Percentiles rank a stretch among this genome's conserved stretches.
These are phyloP conservation scores for Termitomyces sp. DNA, from an alignment of 768 basidiomycete genomes.

Conservation along the genomic window DNA sequence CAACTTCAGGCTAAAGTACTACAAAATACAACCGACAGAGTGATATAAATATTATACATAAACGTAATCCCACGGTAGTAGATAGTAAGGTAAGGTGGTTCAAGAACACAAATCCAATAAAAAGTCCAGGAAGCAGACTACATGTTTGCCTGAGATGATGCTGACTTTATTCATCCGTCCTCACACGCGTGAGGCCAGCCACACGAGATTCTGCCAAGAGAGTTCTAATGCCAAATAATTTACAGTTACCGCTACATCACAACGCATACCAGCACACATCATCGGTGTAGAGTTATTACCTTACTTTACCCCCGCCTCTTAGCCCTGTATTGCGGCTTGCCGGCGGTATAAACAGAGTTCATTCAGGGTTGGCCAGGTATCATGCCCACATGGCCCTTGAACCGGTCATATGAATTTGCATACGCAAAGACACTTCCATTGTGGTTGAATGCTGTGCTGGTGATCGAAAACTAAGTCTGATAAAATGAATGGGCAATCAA, in stretches of 20 bases:
- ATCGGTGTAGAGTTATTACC: too few species aligned
- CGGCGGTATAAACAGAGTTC: too few species aligned
- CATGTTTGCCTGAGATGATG: not conserved
- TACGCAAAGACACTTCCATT: conserved; percentile 89
- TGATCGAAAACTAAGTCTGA: conserved; percentile 78
- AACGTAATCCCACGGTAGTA: not conserved
- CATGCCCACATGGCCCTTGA: conserved; percentile 86
- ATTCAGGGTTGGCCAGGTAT: conserved; percentile 65
- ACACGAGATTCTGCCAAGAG: too few species aligned
- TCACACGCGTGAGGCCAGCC: conserved; percentile 68
- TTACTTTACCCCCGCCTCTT: too few species aligned
- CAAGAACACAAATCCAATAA: not conserved
- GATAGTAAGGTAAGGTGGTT: not conserved
- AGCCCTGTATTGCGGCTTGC: too few species aligned
- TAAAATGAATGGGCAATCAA: conserved; percentile 20
- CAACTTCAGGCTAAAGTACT: not conserved
- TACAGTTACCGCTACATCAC: too few species aligned
- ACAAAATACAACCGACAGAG: not conserved
- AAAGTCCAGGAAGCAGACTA: not conserved
- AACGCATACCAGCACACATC: too few species aligned
- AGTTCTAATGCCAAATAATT: too few species aligned
- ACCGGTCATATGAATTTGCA: conserved; percentile 91
- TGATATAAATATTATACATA: not conserved
- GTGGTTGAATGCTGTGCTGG: conserved; percentile 82
- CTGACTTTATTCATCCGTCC: conserved; percentile 73